A percentile compares a stretch with the other conserved stretches of the same genome.
Conservation (phyloP, 768 basidiomycete genomes). For the Lyophyllum decastes region DNA sequence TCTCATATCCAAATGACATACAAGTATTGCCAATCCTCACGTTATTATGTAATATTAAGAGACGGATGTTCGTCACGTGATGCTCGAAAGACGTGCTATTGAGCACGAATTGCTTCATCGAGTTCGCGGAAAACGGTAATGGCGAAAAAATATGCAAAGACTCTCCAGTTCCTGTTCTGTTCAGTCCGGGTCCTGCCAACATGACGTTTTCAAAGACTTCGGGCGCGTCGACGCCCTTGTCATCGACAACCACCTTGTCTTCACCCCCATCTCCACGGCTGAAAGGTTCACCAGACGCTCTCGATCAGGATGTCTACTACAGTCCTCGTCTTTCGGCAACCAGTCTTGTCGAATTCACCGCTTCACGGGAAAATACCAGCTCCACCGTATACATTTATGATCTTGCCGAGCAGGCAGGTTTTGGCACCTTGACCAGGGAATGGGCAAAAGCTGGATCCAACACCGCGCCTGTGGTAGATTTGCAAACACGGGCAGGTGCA, state of each 20-base stretch:
- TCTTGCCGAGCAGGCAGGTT: conserved; percentile 81
- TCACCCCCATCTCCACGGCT: conserved; percentile 36
- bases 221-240: conserved; percentile 41
- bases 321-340: conserved; percentile 57
- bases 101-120: conserved; percentile 39
- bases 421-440: conserved; percentile 70
- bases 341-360: conserved; percentile 65
- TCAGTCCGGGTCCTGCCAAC: conserved; percentile 1
- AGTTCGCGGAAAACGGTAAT: conserved; percentile 18
- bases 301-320: conserved; percentile 33
- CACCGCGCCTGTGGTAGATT: conserved; percentile 57
- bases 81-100: conserved; percentile 44
- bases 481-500: conserved; percentile 86
- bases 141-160: conserved; percentile 4
- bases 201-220: conserved; percentile 26
- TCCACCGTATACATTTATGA: conserved; percentile 82
- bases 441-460: conserved; percentile 49
- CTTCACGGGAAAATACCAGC: conserved; percentile 55
- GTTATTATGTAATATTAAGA: too few relatives aligned
- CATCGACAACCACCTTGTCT: conserved; percentile 40
- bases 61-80: too few relatives aligned
- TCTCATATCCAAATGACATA: too few relatives aligned
- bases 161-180: not conserved
- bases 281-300: conserved; percentile 22
- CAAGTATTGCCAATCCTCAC: too few relatives aligned